Conservation (phyloP, 257 asterid genomes). For the Nicotiana otophora region DNA sequence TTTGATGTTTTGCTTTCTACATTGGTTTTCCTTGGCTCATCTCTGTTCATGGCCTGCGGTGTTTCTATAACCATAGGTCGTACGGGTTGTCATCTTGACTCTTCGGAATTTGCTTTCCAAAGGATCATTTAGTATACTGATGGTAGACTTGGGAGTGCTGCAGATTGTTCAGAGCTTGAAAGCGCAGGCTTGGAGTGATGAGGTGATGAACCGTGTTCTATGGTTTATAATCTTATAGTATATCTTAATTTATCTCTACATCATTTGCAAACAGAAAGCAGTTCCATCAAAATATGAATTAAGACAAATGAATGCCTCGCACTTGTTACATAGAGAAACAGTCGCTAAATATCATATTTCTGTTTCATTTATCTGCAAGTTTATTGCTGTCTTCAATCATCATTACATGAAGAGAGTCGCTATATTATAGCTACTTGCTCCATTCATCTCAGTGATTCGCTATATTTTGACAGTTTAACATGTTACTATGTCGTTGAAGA, state of each 20-base stretch:
- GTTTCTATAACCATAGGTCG: constrained; percentile 50
- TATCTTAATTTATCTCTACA: not conserved
- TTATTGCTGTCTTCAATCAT: too few relatives aligned
- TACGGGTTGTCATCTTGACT: constrained; percentile 80
- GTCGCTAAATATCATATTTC: not conserved
- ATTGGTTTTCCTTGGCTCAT: not conserved
- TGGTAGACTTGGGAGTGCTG: constrained; percentile 78
- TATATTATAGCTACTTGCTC: not conserved
- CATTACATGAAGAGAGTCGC: too few relatives aligned
- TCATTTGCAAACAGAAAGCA: not conserved
- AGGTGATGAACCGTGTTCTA: constrained; percentile 37
- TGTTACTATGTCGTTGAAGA: not conserved
- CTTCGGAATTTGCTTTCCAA: constrained; percentile 72
- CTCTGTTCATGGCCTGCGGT: not conserved
- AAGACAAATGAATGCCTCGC: not conserved
- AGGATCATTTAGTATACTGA: constrained; percentile 77
- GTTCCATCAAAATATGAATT: not conserved
- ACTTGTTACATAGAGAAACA: not conserved
- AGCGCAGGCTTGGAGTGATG: constrained; percentile 98
- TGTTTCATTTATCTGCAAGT: too few relatives aligned
- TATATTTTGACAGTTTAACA: not conserved
- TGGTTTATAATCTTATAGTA: not conserved
- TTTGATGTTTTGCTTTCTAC: not conserved
- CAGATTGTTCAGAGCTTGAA: constrained; percentile 85
- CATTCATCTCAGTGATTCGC: not conserved